Evolutionary conservation across 495 filamentous ascomycete species (phyloP).

Genomic region (Neurospora discreta): DNA sequence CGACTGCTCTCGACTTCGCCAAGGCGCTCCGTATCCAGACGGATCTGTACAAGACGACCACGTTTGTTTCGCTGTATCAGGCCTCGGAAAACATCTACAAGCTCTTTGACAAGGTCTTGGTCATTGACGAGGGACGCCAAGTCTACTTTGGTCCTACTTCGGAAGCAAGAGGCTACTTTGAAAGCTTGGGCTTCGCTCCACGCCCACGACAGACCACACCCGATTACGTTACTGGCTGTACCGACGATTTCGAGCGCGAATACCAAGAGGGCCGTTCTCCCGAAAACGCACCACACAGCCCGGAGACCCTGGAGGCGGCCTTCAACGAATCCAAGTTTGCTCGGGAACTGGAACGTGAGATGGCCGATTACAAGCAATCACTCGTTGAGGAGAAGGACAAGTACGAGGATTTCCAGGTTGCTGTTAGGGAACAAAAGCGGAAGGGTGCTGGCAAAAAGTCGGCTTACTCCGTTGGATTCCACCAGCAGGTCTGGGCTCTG

Average conservation of each 20-base stretch:
- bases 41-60: slow-evolving; percentile 67
- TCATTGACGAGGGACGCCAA: slow-evolving; percentile 68
- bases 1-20: slow-evolving; percentile 61
- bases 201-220: slow-evolving; percentile 77
- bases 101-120: slow-evolving; percentile 78
- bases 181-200: slow-evolving; percentile 65
- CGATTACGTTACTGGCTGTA: slow-evolving; percentile 77
- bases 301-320: slow-evolving; percentile 52
- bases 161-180: slow-evolving; percentile 69
- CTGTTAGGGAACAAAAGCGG: slow-evolving; percentile 66
- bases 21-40: slow-evolving; percentile 70
- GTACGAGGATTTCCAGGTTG: slow-evolving; percentile 65
- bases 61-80: slow-evolving; percentile 75
- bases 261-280: slow-evolving; percentile 53
- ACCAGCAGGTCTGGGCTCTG: slow-evolving; percentile 68
- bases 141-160: slow-evolving; percentile 68
- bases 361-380: slow-evolving; percentile 50
- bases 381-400: slow-evolving; percentile 51
- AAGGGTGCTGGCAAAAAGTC: slow-evolving; percentile 53
- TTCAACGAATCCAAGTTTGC: slow-evolving; percentile 54
- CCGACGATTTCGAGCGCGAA: slow-evolving; percentile 71
- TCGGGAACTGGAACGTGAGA: slow-evolving; percentile 48
- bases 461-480: slow-evolving; percentile 72
- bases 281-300: slow-evolving; percentile 53
- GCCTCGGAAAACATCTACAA: slow-evolving; percentile 76